Evolutionary conservation across 352 stramenopile genomes (phyloP).

Genomic region (Phytophthora multivora): DNA sequence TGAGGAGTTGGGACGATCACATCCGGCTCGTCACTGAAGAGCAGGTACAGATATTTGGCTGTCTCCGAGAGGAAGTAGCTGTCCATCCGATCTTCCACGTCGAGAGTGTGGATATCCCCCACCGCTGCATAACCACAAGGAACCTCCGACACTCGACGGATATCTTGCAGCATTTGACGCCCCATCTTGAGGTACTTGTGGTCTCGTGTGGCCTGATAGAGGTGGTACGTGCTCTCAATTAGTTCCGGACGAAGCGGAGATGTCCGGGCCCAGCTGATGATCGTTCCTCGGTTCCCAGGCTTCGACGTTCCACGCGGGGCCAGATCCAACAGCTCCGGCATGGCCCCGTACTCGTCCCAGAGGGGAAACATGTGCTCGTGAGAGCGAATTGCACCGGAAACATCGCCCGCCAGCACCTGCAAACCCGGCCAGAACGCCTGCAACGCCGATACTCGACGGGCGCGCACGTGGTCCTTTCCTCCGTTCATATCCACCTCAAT

Average conservation of each 20-base stretch:
- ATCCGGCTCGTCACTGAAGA: conserved; percentile 94
- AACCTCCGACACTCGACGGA: conserved; percentile 87
- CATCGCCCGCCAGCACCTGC: conserved; percentile 94
- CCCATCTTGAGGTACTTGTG: conserved; percentile 92
- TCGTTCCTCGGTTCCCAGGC: conserved; percentile 37
- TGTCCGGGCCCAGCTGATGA: conserved; percentile 80
- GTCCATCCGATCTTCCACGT: conserved; percentile 97
- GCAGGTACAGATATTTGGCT: conserved; percentile 98
- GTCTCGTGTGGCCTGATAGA: conserved; percentile 91
- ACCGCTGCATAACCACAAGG: conserved; percentile 93
- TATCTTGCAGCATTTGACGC: conserved; percentile 85
- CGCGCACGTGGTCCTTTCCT: conserved; percentile 60
- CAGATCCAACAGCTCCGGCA: conserved; percentile 95
- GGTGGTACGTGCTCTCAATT: conserved; percentile 96
- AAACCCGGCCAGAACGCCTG: conserved; percentile 98
- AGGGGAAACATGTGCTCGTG: conserved; percentile 95
- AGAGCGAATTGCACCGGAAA: conserved; percentile 87
- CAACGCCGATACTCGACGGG: conserved; percentile 81
- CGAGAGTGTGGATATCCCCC: conserved; percentile 89
- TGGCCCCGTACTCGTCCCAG: conserved; percentile 93
- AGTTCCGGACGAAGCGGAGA: conserved; percentile 97
- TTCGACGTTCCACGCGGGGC: conserved; percentile 29
- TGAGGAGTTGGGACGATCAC: conserved; percentile 61
- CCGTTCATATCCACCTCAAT: conserved; percentile 90
- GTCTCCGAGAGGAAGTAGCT: conserved; percentile 99